Percentiles rank a stretch among this genome's conserved stretches.
Evolutionary conservation across 192 early-diverging fungal species (phyloP).

Genomic region (Podila epigama): DNA sequence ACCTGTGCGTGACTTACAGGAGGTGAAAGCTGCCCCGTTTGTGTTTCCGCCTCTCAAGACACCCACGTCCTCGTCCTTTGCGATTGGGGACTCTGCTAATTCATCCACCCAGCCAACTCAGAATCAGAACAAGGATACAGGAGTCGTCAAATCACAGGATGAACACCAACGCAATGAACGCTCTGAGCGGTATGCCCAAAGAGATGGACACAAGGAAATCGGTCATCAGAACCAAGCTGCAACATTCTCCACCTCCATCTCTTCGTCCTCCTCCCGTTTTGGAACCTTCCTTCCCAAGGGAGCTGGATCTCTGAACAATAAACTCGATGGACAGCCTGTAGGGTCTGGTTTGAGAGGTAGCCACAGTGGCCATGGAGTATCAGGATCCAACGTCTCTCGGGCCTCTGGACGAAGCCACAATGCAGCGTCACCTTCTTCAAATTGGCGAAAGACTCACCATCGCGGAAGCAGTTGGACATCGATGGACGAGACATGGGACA

Average conservation of each 20-base stretch:
- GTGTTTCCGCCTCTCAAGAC: conserved; percentile 44
- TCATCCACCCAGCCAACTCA: background rate
- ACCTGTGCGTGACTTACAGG: conserved; percentile 30
- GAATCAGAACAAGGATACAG: no score
- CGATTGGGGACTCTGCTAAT: background rate
- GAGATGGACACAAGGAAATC: background rate
- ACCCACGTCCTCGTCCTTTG: background rate
- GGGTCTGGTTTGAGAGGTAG: no score
- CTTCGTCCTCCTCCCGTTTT: no score
- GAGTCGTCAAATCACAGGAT: no score
- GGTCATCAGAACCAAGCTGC: background rate
- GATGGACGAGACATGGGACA: conserved; percentile 15
- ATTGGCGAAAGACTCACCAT: conserved; percentile 19
- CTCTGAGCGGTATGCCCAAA: background rate
- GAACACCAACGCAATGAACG: no score
- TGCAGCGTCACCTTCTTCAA: background rate
- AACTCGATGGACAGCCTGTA: no score
- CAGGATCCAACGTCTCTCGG: background rate
- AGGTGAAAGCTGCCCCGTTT: conserved; percentile 42
- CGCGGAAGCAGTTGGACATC: conserved; percentile 40
- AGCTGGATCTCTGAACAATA: no score
- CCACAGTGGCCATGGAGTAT: no score
- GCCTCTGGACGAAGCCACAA: background rate
- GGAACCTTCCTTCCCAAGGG: no score
- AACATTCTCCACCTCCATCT: background rate